Conservation (phyloP, 768 basidiomycete species). For the Podaxis carcinomalis region DNA sequence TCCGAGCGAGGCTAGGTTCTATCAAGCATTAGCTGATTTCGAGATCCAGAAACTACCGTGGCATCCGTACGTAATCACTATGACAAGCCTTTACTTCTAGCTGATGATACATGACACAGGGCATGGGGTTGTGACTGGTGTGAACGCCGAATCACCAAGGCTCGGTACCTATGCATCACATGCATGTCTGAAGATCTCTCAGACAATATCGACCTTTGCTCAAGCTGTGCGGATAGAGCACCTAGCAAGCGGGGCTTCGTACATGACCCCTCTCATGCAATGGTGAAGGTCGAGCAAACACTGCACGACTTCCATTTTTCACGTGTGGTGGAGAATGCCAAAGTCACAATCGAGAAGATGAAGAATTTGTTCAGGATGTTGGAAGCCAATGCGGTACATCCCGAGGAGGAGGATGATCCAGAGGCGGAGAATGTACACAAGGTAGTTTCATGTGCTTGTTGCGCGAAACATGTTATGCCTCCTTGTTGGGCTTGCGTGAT, state of each 20-base stretch:
- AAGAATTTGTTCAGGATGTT: conserved; percentile 22
- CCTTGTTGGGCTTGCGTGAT: conserved; percentile 22
- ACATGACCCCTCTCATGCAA: conserved; percentile 24
- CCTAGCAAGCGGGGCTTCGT: conserved; percentile 25
- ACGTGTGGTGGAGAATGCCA: conserved; percentile 21
- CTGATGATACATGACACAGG: conserved; percentile 10
- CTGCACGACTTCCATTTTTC: conserved; percentile 27
- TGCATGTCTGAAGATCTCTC: conserved; percentile 30
- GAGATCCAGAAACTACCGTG: conserved; percentile 30
- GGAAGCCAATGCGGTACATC: conserved; percentile 14
- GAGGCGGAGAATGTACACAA: conserved; percentile 4
- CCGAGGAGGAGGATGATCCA: neutral
- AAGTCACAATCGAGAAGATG: conserved; percentile 18
- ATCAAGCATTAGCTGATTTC: conserved; percentile 27
- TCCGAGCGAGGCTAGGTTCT: conserved; percentile 30
- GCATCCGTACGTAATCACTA: conserved; percentile 24
- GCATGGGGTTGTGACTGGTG: conserved; percentile 30
- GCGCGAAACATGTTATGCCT: conserved; percentile 15
- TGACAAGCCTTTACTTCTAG: too few species aligned
- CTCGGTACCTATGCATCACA: conserved; percentile 25
- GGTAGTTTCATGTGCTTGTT: conserved; percentile 16
- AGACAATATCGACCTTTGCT: conserved; percentile 30
- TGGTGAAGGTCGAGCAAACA: conserved; percentile 27
- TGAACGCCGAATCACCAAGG: conserved; percentile 26
- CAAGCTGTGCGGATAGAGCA: conserved; percentile 23